phyloP scores from a whole-genome alignment of 176 grass and related monocot species.

The Aegilops sharonensis region DNA sequence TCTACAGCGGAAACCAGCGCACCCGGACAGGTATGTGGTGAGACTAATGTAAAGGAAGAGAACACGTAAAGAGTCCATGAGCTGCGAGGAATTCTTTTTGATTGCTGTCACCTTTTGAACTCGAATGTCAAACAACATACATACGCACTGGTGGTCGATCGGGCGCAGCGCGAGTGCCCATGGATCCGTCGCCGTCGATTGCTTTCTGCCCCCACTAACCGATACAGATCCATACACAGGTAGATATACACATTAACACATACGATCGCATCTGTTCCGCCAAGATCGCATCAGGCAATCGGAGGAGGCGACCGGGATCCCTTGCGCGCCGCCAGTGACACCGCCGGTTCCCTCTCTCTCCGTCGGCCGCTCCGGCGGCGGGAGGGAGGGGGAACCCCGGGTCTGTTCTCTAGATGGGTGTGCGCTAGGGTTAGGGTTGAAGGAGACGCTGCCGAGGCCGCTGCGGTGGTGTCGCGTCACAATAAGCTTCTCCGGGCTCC shows the following conservation, averaged over 20 bases:
- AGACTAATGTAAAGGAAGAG: neutral
- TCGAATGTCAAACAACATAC: constrained; percentile 36
- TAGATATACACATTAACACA: neutral
- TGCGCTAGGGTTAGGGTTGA: too few species aligned
- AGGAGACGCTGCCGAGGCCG: too few species aligned
- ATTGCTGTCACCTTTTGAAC: constrained; percentile 35
- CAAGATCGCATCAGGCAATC: too few species aligned
- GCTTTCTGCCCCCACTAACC: constrained; percentile 74
- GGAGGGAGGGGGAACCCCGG: too few species aligned
- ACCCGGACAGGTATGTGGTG: constrained; percentile 16
- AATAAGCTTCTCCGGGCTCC: too few species aligned
- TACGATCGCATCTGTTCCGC: too few species aligned
- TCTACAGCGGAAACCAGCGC: neutral
- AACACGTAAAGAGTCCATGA: neutral
- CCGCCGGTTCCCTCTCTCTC: too few species aligned
- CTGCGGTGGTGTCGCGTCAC: too few species aligned
- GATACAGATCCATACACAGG: constrained; percentile 31
- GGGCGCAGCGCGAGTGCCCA: neutral
- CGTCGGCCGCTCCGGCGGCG: too few species aligned
- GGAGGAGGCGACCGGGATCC: too few species aligned
- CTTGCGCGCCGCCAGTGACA: too few species aligned
- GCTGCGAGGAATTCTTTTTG: neutral
- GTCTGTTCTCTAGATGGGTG: too few species aligned
- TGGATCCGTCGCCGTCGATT: constrained; percentile 44
- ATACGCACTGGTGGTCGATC: neutral